A percentile compares a stretch with the other conserved stretches of the same genome.
Evolutionary conservation across 2,329 filamentous ascomycete species (phyloP).

Genomic region (Magnaporthiopsis incrustans): DNA sequence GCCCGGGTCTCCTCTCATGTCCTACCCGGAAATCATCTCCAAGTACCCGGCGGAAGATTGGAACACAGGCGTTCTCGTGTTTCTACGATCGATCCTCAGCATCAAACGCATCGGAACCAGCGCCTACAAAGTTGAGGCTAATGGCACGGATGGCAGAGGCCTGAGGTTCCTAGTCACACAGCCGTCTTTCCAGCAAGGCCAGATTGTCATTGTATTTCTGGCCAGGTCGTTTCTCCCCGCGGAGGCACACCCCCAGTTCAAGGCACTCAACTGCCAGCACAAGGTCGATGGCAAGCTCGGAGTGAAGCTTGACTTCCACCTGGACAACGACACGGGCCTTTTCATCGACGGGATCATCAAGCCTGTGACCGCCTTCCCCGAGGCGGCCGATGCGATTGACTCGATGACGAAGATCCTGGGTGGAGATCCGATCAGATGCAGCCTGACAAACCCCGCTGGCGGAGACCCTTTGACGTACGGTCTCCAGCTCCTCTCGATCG

Average conservation of each 20-base stretch:
- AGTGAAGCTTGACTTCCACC: background rate
- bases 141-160: background rate
- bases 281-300: background rate
- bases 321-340: background rate
- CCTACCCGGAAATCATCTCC: background rate
- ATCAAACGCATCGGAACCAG: background rate
- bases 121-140: background rate
- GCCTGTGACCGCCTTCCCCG: constrained; percentile 11
- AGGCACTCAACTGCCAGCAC: background rate
- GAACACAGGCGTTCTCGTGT: background rate
- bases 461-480: too few relatives aligned
- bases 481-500: background rate
- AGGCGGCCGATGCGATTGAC: constrained; percentile 8
- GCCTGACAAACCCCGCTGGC: too few relatives aligned
- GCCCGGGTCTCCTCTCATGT: too few relatives aligned
- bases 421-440: background rate
- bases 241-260: background rate
- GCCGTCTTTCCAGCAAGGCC: background rate
- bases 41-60: background rate
- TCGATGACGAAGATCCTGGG: constrained; percentile 1
- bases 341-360: background rate
- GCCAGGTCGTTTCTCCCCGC: background rate
- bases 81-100: background rate
- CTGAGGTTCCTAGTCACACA: background rate
- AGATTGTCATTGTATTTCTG: background rate